Evolutionary conservation across 139 green algal genomes (phyloP).

Genomic region (Micromonas commoda): DNA sequence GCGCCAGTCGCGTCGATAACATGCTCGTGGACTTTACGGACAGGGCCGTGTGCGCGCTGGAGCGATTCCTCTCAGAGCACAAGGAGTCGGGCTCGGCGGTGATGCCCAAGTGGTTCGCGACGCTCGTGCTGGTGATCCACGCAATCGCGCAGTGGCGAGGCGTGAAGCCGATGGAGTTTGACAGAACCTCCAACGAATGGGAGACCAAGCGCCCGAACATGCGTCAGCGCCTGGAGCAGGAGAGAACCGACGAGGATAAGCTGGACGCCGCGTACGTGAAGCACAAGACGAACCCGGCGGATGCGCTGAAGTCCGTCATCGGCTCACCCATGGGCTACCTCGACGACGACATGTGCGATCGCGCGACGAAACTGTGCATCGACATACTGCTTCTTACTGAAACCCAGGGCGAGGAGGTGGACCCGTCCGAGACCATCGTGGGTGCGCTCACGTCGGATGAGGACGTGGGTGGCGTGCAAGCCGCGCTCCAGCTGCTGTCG

Average conservation of each 20-base stretch:
- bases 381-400: not conserved
- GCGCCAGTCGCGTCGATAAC: too few species aligned
- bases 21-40: constrained; percentile 38
- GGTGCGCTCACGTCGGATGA: not conserved
- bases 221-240: not conserved
- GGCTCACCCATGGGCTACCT: not conserved
- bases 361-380: not conserved
- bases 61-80: constrained; percentile 40
- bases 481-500: constrained; percentile 69
- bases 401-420: not conserved
- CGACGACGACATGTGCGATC: not conserved
- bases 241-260: not conserved
- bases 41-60: constrained; percentile 48
- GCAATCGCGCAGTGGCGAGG: constrained; percentile 41
- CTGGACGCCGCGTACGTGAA: not conserved
- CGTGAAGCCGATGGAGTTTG: constrained; percentile 27
- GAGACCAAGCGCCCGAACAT: not conserved
- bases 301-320: not conserved
- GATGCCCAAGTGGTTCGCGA: constrained; percentile 74
- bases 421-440: not conserved
- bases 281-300: not conserved
- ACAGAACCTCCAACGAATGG: not conserved
- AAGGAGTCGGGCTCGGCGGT: not conserved
- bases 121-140: constrained; percentile 69
- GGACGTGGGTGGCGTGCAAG: constrained; percentile 42